Percentiles rank a stretch among this genome's conserved stretches.
Evolutionary conservation across 345 rosid species (phyloP).

Genomic region (Acer campestre): DNA sequence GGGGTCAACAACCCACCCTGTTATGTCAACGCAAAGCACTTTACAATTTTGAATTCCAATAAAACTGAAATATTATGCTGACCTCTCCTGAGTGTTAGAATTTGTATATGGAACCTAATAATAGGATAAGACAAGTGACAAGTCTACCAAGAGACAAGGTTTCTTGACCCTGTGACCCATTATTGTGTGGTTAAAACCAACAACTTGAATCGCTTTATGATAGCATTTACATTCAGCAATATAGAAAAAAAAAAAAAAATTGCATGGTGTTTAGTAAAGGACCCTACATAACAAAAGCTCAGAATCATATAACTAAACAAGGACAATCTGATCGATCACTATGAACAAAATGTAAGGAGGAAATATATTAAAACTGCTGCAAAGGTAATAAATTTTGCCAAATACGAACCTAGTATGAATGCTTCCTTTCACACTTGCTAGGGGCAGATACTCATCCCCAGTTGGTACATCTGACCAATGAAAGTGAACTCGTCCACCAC

Average conservation of each 20-base stretch:
- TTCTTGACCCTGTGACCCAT: neutral
- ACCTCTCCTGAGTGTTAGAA: neutral
- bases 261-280: neutral
- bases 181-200: neutral
- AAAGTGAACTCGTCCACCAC: conserved; percentile 94
- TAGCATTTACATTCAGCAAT: neutral
- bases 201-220: neutral
- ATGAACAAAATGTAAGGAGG: neutral
- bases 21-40: neutral
- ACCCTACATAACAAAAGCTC: neutral
- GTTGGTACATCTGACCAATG: conserved; percentile 83
- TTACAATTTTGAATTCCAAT: neutral
- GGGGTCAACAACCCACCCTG: neutral
- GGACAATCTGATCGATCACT: neutral
- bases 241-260: neutral
- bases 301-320: neutral
- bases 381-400: neutral
- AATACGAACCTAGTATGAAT: conserved; percentile 63
- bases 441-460: conserved; percentile 72
- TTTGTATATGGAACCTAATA: neutral
- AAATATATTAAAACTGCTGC: conserved; percentile 2
- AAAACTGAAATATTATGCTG: neutral
- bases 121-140: neutral
- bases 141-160: neutral
- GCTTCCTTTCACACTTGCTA: conserved; percentile 83